Evolutionary conservation across 345 rosid genomes (phyloP), one percentile per base, ranked within the genome.

Genomic region (Sonneratia alba): DNA sequence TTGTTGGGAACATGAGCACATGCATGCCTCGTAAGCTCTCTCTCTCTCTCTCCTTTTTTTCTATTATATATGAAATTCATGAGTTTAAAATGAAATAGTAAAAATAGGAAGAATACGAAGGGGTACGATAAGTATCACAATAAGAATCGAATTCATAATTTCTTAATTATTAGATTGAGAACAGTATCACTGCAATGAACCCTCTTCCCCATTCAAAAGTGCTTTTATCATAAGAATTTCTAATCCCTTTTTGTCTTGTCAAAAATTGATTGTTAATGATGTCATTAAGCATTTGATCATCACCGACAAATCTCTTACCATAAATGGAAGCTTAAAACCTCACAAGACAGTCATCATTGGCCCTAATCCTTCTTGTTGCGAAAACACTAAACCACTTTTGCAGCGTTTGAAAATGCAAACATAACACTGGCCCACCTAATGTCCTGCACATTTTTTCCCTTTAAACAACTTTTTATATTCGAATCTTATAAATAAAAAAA

Each of bases 1-100:
- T 9, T 42, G 70, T 49, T 75, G 72, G 80, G 70, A 83, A 78
- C 86, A 81, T 49, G 75, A 73, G 85, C 86, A 78, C 86, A 85
- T 47, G 51, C 14, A 47, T 47, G 51, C 51, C 51, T 47, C 51
- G 4, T 47, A 47, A 40, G 43, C 43, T 8, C 0, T 40, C n/a
- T n/a, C n/a, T n/a, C n/a, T n/a, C n/a, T n/a, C n/a, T n/a, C n/a
- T n/a, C n/a, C n/a, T 27, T 27, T 27, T 27, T 27, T 27, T 27
- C 1, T 0, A 27, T 27, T 27, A 27, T 27, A 27, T 27, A 27
- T 27, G 0, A 27, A 27, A 27, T 1, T 27, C 1, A 27, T 1
- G 32, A 27, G 1, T 27, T 27, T 27, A 27, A 1, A 27, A 27
- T 27, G 32, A 27, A 27, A 27, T 27, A 27, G 32, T 27, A 27